Conservation (phyloP, 208 protist species). For the Strigomonas culicis region DNA sequence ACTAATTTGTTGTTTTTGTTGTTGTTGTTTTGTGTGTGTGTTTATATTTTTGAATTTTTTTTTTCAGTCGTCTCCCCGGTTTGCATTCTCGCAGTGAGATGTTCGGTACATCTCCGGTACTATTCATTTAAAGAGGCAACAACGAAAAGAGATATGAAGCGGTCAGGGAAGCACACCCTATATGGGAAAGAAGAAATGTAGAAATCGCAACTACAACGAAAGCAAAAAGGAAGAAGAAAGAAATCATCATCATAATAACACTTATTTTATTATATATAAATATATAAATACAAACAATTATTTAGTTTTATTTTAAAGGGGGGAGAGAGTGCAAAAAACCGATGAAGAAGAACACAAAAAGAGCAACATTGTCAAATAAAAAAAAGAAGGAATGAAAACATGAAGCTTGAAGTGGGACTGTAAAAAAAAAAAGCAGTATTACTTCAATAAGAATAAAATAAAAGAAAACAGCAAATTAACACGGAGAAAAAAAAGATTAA, state of each 20-base stretch:
- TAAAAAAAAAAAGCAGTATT: conserved; percentile 8
- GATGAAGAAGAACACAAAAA: conserved; percentile 13
- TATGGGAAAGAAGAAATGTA: not conserved
- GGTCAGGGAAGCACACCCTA: not conserved
- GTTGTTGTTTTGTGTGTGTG: not conserved
- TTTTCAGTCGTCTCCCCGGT: not conserved
- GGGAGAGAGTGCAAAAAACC: not conserved
- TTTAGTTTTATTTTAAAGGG: no score
- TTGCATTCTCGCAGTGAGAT: no score
- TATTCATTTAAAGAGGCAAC: not conserved
- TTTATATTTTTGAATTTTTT: conserved; percentile 5
- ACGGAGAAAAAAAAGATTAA: not conserved
- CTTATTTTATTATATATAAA: not conserved
- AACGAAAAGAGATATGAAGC: not conserved
- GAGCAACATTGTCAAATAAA: not conserved
- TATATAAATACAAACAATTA: conserved; percentile 8
- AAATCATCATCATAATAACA: not conserved
- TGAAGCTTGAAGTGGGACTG: not conserved
- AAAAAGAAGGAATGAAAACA: conserved; percentile 11
- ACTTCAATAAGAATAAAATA: conserved; percentile 14
- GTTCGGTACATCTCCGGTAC: no score
- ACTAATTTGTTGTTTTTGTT: conserved; percentile 12
- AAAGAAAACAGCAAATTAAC: not conserved
- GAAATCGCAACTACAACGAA: not conserved
- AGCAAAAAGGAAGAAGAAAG: not conserved